Percentiles rank a stretch among this genome's conserved stretches.
phyloP scores from a whole-genome alignment of 768 basidiomycete genomes.

The Fibroporia radiculosa region DNA sequence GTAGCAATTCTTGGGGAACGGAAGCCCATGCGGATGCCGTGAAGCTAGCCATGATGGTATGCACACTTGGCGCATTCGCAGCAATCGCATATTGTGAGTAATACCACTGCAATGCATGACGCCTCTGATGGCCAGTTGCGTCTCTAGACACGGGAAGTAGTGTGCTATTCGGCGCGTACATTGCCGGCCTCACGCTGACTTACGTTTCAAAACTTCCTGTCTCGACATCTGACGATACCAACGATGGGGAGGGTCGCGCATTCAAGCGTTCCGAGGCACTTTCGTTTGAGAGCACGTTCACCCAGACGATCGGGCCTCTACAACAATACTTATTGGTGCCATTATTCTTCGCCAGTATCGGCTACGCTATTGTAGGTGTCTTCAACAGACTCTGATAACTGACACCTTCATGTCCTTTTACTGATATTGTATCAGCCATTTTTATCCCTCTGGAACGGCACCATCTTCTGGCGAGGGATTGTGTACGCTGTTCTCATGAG shows the following conservation, averaged over 20 bases:
- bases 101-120: not conserved
- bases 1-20: constrained; percentile 12
- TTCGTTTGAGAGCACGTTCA: constrained; percentile 15
- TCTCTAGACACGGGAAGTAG: constrained; percentile 43
- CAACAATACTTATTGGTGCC: constrained; percentile 40
- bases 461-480: constrained; percentile 45
- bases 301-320: constrained; percentile 25
- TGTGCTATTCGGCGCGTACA: constrained; percentile 54
- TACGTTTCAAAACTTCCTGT: constrained; percentile 23
- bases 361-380: constrained; percentile 28
- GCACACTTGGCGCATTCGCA: constrained; percentile 35
- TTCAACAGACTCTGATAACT: not conserved
- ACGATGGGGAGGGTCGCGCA: not conserved
- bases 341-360: constrained; percentile 63
- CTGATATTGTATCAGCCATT: constrained; percentile 12
- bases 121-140: not conserved
- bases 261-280: not conserved
- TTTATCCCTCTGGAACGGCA: constrained; percentile 15
- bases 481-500: constrained; percentile 53
- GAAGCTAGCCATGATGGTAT: constrained; percentile 26
- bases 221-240: not conserved
- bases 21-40: constrained; percentile 15
- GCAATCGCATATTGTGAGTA: constrained; percentile 37
- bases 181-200: constrained; percentile 44
- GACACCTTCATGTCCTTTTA: not conserved